Percentiles rank a stretch among this genome's conserved stretches.
Evolutionary conservation across 2,329 filamentous ascomycete species (phyloP).

Genomic region (Dryadomyces quercus-mongolicae): DNA sequence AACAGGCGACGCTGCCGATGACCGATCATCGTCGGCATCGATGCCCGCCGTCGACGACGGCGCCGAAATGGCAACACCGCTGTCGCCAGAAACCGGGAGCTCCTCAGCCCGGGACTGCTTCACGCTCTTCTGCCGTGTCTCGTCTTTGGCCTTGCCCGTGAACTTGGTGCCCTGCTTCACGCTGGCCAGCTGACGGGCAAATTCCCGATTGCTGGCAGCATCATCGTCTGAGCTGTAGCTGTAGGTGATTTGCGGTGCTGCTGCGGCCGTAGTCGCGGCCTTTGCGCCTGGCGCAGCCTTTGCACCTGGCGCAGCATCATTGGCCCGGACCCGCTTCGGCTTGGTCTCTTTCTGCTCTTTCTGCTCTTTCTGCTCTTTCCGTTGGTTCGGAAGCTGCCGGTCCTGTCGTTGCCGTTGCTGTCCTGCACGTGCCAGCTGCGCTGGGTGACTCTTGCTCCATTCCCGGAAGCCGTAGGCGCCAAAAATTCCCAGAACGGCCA

Average conservation of each 20-base stretch:
- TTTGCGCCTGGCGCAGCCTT: constrained; percentile 27
- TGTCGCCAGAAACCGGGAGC: constrained; percentile 23
- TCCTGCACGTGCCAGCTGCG: constrained; percentile 11
- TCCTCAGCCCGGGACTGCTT: constrained; percentile 55
- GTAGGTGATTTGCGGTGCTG: constrained; percentile 11
- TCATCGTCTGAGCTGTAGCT: constrained; percentile 44
- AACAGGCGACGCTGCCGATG: constrained; percentile 55
- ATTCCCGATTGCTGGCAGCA: constrained; percentile 46
- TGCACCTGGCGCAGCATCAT: constrained; percentile 17
- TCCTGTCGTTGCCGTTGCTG: constrained; percentile 17
- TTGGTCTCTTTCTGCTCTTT: constrained; percentile 21
- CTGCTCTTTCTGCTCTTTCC: constrained; percentile 23
- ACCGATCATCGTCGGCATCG: constrained; percentile 73
- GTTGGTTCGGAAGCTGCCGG: constrained; percentile 20
- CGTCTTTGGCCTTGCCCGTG: constrained; percentile 38
- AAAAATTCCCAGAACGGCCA: constrained; percentile 16
- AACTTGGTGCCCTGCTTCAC: constrained; percentile 58
- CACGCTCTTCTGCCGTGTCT: constrained; percentile 56
- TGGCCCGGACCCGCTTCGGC: constrained; percentile 26
- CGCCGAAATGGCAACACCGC: constrained; percentile 36
- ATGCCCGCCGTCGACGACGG: constrained; percentile 60
- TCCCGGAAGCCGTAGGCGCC: constrained; percentile 15
- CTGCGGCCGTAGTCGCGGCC: constrained; percentile 7
- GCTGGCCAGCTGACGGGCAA: constrained; percentile 60
- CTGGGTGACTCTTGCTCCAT: constrained; percentile 14